Evolutionary conservation across 1,284 basidiomycete species (phyloP).

Genomic region (Sparassis latifolia): DNA sequence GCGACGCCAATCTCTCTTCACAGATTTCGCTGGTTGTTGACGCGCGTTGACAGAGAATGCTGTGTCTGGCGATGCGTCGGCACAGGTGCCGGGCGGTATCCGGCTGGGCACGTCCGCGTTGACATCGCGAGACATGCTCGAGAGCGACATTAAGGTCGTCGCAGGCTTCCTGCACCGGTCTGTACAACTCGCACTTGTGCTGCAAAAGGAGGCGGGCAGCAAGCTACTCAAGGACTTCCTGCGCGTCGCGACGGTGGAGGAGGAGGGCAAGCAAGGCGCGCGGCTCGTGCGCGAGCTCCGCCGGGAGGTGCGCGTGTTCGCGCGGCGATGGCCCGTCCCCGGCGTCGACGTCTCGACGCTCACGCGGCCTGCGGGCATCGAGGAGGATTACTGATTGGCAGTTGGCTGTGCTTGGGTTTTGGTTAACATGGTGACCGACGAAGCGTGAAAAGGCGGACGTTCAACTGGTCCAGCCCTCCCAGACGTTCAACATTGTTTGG

Average conservation of each 20-base stretch:
- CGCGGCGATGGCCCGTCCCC: constrained; percentile 86
- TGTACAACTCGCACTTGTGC: constrained; percentile 78
- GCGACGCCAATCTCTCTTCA: neutral
- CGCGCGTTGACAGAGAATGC: constrained; percentile 70
- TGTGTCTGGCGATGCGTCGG: constrained; percentile 92
- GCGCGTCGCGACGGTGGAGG: constrained; percentile 68
- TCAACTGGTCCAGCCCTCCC: constrained; percentile 22
- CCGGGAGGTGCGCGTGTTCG: constrained; percentile 75
- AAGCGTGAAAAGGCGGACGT: constrained; percentile 20
- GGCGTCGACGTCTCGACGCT: constrained; percentile 73
- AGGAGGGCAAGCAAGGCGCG: constrained; percentile 67
- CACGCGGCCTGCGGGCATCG: constrained; percentile 58
- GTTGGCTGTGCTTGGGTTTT: neutral
- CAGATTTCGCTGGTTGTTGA: neutral
- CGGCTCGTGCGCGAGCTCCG: constrained; percentile 68
- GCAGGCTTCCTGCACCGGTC: constrained; percentile 90
- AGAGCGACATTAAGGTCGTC: constrained; percentile 83
- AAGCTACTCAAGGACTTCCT: constrained; percentile 98
- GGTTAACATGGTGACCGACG: neutral
- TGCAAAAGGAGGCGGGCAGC: constrained; percentile 92
- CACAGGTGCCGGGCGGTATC: constrained; percentile 95
- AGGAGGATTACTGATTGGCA: constrained; percentile 38
- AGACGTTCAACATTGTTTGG: constrained; percentile 21
- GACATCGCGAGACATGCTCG: constrained; percentile 91
- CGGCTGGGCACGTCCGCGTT: constrained; percentile 93